These are phyloP conservation scores for Lentinula novae-zelandiae DNA, from an alignment of 1,284 basidiomycete genomes.

Conservation along the genomic window DNA sequence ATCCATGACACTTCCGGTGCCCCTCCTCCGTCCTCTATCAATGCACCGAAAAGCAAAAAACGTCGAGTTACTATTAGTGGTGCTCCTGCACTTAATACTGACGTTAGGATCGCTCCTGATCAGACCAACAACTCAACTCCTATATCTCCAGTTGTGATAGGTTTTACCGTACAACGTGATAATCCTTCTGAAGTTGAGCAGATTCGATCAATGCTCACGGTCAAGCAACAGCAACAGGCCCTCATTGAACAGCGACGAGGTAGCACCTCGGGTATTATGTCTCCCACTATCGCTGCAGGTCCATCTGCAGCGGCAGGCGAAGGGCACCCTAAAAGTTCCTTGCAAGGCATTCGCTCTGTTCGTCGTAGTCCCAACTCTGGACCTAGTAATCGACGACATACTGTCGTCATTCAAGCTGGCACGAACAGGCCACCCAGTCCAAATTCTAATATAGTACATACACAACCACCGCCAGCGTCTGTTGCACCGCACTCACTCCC, in stretches of 20 bases:
- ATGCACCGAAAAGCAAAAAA: conserved; percentile 54
- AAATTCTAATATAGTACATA: conserved; percentile 21
- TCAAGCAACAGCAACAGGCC: conserved; percentile 68
- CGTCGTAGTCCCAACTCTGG: conserved; percentile 38
- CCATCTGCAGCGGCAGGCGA: conserved; percentile 22
- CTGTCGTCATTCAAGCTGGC: conserved; percentile 15
- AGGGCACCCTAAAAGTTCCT: conserved; percentile 16
- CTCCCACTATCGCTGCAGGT: conserved; percentile 21
- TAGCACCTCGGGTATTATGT: conserved; percentile 43
- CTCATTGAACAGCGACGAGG: conserved; percentile 65
- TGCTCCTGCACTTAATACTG: conserved; percentile 50
- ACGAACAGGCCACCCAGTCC: conserved; percentile 28
- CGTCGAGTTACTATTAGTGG: conserved; percentile 68
- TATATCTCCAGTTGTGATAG: conserved; percentile 64
- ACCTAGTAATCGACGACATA: conserved; percentile 22
- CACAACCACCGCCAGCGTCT: conserved; percentile 14
- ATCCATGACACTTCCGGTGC: conserved; percentile 22
- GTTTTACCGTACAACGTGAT: conserved; percentile 55
- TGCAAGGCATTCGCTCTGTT: conserved; percentile 21
- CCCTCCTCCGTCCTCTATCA: conserved; percentile 37
- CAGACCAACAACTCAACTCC: conserved; percentile 46
- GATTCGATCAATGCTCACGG: conserved; percentile 55
- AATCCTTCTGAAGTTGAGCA: conserved; percentile 57
- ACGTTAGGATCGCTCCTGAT: conserved; percentile 41
- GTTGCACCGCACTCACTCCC: conserved; percentile 41